phyloP scores from a whole-genome alignment of 2,329 filamentous ascomycete genomes.

The Neocatenulostroma microsporum region DNA sequence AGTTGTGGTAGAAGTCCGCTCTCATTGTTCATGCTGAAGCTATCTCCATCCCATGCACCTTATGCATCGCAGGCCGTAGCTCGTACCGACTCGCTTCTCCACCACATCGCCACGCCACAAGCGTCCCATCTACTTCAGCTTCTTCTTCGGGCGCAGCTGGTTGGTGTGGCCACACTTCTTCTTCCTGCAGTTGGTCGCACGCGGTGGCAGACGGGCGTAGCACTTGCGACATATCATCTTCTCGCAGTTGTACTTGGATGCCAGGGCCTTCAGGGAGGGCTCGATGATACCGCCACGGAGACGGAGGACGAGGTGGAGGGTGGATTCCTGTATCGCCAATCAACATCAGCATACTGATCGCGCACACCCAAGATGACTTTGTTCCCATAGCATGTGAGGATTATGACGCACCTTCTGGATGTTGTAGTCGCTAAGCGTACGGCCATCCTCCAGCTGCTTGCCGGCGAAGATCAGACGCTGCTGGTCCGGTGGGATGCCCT shows the following conservation, averaged over 20 bases:
- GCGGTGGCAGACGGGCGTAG: slow-evolving; percentile 93
- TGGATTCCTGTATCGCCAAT: slow-evolving; percentile 65
- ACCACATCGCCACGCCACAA: too few relatives aligned
- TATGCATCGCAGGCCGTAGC: too few relatives aligned
- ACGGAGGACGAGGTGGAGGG: slow-evolving; percentile 95
- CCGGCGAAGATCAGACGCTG: slow-evolving; percentile 98
- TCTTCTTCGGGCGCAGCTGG: slow-evolving; percentile 99
- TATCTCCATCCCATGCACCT: too few relatives aligned
- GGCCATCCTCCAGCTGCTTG: slow-evolving; percentile 96
- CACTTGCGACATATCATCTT: slow-evolving; percentile 99
- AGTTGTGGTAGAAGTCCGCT: too few relatives aligned
- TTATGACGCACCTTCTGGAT: slow-evolving; percentile 61
- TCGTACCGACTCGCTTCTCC: too few relatives aligned
- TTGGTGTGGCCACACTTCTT: slow-evolving; percentile 99
- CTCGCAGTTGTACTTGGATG: slow-evolving; percentile 99
- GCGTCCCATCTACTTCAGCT: slow-evolving; percentile 77
- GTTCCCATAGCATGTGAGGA: not conserved
- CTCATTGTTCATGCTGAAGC: too few relatives aligned
- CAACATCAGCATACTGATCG: slow-evolving; percentile 11
- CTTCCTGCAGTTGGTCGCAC: slow-evolving; percentile 99
- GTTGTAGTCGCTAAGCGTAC: slow-evolving; percentile 79
- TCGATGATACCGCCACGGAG: slow-evolving; percentile 99
- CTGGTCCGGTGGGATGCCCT: slow-evolving; percentile 95
- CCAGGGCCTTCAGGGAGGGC: slow-evolving; percentile 95
- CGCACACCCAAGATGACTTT: slow-evolving; percentile 2